These are phyloP conservation scores for Apiospora saccharicola DNA, from an alignment of 2,329 filamentous ascomycete species.

Conservation along the genomic window DNA sequence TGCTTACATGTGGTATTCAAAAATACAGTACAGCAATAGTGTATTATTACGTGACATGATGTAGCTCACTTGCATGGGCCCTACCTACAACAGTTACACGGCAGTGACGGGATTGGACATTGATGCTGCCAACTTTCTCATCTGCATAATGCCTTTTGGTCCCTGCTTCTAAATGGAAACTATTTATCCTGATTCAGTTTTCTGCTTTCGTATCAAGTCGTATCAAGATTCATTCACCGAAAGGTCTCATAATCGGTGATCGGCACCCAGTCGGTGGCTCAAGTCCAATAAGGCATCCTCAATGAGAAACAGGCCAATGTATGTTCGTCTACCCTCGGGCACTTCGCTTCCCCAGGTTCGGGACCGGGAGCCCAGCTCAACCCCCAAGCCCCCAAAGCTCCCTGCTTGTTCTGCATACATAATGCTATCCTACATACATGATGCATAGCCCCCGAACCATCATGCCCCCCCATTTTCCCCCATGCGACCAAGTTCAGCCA, in stretches of 20 bases:
- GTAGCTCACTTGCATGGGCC: neutral
- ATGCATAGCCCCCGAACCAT: neutral
- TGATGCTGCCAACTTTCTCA: neutral
- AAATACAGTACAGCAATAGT: neutral
- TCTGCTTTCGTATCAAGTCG: neutral
- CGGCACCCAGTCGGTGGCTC: neutral
- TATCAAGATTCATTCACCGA: too few relatives aligned
- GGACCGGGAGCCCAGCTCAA: conserved; percentile 1
- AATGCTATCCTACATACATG: too few relatives aligned
- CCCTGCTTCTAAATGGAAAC: neutral
- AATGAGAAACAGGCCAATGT: neutral
- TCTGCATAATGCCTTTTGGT: neutral
- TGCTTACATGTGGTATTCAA: conserved; percentile 6
- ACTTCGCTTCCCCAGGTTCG: neutral
- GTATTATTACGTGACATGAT: neutral
- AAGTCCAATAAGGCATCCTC: neutral
- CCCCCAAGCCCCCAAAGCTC: neutral
- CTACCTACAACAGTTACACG: neutral
- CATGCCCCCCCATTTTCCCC: neutral
- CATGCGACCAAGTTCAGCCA: neutral
- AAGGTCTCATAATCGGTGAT: neutral
- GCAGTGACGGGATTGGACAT: neutral
- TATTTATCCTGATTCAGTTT: neutral
- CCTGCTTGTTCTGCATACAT: neutral
- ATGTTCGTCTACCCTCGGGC: neutral